These are phyloP conservation scores for Vigna unguiculata DNA, from an alignment of 306 rosid species.

Conservation along the genomic window DNA sequence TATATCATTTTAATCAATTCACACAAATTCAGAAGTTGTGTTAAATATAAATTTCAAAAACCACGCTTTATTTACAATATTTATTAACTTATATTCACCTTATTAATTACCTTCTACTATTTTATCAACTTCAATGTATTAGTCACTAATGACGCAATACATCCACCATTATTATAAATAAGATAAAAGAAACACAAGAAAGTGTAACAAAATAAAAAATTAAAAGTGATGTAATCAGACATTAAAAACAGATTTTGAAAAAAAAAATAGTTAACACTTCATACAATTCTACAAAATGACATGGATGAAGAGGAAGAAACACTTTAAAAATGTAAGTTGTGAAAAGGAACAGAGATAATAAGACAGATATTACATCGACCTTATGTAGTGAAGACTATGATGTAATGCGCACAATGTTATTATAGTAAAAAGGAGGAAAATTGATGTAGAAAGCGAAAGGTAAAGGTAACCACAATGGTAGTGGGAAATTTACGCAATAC, in stretches of 20 bases:
- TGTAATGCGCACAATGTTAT: conserved; percentile 36
- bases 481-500: conserved; percentile 37
- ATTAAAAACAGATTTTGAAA: neutral
- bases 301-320: neutral
- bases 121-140: neutral
- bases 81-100: neutral
- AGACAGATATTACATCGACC: neutral
- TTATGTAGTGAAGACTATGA: conserved; percentile 19
- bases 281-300: neutral
- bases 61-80: neutral
- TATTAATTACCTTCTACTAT: neutral
- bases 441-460: neutral
- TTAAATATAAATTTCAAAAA: neutral
- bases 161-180: neutral
- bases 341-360: neutral
- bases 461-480: neutral
- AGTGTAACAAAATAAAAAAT: neutral
- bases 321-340: neutral
- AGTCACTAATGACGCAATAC: neutral
- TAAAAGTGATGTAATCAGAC: neutral
- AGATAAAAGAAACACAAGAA: neutral
- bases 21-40: neutral
- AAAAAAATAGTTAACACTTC: neutral
- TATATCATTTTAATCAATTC: neutral
- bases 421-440: conserved; percentile 10